Percentiles rank a stretch among this genome's conserved stretches.
Evolutionary conservation across 2,329 filamentous ascomycete species (phyloP).

Genomic region (Didymella lethalis): DNA sequence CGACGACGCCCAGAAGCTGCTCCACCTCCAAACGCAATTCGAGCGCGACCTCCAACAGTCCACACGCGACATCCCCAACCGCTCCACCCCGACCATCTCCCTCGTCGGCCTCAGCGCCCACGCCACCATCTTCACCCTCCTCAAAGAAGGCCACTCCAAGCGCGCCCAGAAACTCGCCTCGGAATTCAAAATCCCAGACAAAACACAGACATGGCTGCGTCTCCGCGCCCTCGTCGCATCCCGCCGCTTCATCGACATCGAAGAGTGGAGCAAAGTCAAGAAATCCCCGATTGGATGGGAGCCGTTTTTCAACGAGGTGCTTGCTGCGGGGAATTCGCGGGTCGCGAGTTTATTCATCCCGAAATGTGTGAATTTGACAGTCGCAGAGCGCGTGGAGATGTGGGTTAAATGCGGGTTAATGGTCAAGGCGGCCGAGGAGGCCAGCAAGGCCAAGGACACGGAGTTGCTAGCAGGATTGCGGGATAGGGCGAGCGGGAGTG

Average conservation of each 20-base stretch:
- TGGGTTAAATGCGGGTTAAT: conserved; percentile 95
- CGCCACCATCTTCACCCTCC: conserved; percentile 89
- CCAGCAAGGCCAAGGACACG: conserved; percentile 79
- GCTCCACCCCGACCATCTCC: conserved; percentile 51
- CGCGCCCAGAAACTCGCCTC: conserved; percentile 82
- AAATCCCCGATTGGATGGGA: conserved; percentile 98
- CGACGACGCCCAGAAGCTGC: conserved; percentile 78
- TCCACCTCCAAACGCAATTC: conserved; percentile 86
- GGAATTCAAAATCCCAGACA: conserved; percentile 93
- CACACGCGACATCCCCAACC: conserved; percentile 54
- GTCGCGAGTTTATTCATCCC: conserved; percentile 84
- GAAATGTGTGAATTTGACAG: conserved; percentile 78
- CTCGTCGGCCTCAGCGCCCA: conserved; percentile 88
- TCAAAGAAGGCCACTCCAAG: conserved; percentile 81
- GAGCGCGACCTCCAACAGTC: conserved; percentile 74
- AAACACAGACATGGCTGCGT: conserved; percentile 85
- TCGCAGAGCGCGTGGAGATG: conserved; percentile 81
- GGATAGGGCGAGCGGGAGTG: conserved; percentile 74
- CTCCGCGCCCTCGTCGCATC: conserved; percentile 88
- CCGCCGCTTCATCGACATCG: conserved; percentile 90
- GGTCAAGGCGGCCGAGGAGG: conserved; percentile 89
- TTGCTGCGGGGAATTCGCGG: conserved; percentile 88
- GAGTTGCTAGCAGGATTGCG: conserved; percentile 77
- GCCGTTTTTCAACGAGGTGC: conserved; percentile 90
- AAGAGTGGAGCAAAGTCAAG: conserved; percentile 78